Base-by-base conservation (phyloP, 805 yeast species). In the Hanseniaspora lindneri region DNA sequence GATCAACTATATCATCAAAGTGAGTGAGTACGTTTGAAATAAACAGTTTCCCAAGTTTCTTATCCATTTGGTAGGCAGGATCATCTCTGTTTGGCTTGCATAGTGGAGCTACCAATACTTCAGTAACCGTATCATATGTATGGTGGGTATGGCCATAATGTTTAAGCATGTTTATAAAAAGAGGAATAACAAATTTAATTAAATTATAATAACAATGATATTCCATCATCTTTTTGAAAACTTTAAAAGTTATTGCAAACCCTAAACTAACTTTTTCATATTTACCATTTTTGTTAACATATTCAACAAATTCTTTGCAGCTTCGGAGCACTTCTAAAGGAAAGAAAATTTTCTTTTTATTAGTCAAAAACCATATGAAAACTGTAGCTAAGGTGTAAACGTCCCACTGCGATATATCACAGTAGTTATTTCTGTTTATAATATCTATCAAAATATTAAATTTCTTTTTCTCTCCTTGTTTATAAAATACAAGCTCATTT, bases 341-440 rank as follows among this genome's bases (percentile, higher is more conserved):
- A 19, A 83, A 62, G 29, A 83, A 64, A 0, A 83, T 77, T 11
- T 56, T 54, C 0, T 80, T 74, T 30, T 79, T 67, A 30, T 71
- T 76, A 50, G 70, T 66, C 30, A 84, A 58, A 47, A 69, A 73
- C 50, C 69, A 65, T 10, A 73, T 54, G 44, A 64, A 68, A 3
- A 70, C 61, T 2, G 73, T 63, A 2, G 70, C 72, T 47, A 71
- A 58, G 5, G 67, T 63, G 49, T 67, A 68, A 28, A 78, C 64
- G 60, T 77, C 79, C 81, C 82, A 76, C 60, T 77, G 82, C 40
- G 79, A 76, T 36, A 77, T 66, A 68, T 78, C 79, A 35, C 75
- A 63, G 41, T 75, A 65, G 57, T 77, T 78, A 56, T 75, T 75
- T 52, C 80, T 64, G 29, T 68, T 70, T 21, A 76, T 71, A 34